Percentiles rank a stretch among this genome's conserved stretches.
Evolutionary conservation across 495 filamentous ascomycete genomes (phyloP).

Genomic region (Ascobolus immersus): DNA sequence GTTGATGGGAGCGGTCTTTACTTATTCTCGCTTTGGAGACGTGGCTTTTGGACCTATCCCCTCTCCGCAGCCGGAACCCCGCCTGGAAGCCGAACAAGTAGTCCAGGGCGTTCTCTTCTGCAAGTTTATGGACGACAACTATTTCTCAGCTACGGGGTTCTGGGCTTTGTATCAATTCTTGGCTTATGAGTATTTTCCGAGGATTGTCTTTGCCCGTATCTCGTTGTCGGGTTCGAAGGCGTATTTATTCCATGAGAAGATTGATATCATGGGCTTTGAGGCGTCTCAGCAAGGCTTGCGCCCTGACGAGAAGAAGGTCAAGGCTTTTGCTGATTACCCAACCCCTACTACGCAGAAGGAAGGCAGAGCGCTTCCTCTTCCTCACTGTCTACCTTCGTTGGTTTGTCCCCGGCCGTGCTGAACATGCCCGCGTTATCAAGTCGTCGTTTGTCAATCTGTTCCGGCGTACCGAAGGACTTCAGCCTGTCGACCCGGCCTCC

Average conservation of each 20-base stretch:
- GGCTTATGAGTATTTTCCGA: not conserved
- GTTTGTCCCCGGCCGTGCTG: not conserved
- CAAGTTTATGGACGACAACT: slow-evolving; percentile 4
- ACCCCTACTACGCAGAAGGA: not conserved
- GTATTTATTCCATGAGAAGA: not conserved
- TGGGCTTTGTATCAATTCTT: not conserved
- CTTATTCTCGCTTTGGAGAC: slow-evolving; percentile 2
- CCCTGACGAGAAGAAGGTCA: not conserved
- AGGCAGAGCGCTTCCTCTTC: not conserved
- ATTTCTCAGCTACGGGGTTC: not conserved
- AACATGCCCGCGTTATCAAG: not conserved
- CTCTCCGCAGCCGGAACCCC: not conserved
- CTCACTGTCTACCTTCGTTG: slow-evolving; percentile 1
- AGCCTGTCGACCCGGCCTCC: no score
- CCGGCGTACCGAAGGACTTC: no score
- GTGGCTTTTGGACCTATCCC: not conserved
- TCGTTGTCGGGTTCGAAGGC: not conserved
- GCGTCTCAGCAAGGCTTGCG: not conserved
- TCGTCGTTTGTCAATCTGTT: no score
- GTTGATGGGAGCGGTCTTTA: not conserved
- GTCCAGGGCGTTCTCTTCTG: not conserved
- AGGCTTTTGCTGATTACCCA: not conserved
- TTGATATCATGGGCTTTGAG: not conserved
- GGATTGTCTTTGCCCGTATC: not conserved
- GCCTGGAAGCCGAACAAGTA: not conserved